Conservation (phyloP, 306 rosid species). For the Lathyrus aphaca region DNA sequence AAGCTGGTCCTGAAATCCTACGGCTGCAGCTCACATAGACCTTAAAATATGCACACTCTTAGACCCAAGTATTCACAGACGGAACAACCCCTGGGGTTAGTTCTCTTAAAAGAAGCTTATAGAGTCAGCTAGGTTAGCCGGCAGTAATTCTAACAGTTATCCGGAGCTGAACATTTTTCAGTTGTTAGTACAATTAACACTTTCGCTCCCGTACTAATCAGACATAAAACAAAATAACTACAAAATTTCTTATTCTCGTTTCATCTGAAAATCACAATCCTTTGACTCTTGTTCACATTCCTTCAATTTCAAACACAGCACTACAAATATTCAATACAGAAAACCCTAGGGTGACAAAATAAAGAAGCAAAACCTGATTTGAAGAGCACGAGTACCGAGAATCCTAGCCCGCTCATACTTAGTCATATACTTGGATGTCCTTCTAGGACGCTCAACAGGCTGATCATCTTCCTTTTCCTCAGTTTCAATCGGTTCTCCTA, state of each 20-base stretch:
- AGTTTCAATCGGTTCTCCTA: constrained; percentile 65
- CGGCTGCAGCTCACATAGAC: too few relatives aligned
- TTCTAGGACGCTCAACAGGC: constrained; percentile 62
- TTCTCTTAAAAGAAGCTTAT: too few relatives aligned
- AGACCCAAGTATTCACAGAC: too few relatives aligned
- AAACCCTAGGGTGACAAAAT: background rate
- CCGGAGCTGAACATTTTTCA: too few relatives aligned
- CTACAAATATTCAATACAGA: background rate
- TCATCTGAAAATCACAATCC: background rate
- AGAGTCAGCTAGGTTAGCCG: too few relatives aligned
- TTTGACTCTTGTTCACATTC: background rate
- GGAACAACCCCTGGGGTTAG: too few relatives aligned
- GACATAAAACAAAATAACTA: too few relatives aligned
- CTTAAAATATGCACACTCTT: too few relatives aligned
- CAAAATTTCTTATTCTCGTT: background rate
- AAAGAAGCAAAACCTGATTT: constrained; percentile 67
- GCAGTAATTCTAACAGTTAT: too few relatives aligned
- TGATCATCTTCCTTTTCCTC: constrained; percentile 63
- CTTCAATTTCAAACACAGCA: background rate
- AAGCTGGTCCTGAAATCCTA: too few relatives aligned
- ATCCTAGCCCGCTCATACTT: constrained; percentile 94
- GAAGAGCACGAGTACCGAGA: constrained; percentile 94
- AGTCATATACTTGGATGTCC: constrained; percentile 86
- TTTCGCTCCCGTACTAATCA: too few relatives aligned
- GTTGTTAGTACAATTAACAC: too few relatives aligned